Base-by-base conservation (phyloP, 441 rosid genomes). In the Manihot esculenta region DNA sequence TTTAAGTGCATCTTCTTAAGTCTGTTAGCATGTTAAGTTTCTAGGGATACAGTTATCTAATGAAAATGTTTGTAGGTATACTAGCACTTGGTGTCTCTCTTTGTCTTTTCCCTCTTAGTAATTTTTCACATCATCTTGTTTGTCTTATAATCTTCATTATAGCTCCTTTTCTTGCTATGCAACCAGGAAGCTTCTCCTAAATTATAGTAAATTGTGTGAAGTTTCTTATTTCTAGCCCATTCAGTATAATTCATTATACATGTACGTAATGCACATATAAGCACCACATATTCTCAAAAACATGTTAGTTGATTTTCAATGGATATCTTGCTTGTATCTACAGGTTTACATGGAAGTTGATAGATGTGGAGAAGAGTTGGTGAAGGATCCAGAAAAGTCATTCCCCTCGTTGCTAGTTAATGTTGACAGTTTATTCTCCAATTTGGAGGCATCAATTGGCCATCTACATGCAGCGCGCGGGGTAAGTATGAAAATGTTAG, bases 261-360 rank as follows among this genome's bases (percentile, higher is more conserved):
- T 62, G 23, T 51, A 38, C 51, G 14, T 63, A 33, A 18, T 33
- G 15, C 20, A 44, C 11, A 15, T 56, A 44, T 44, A 30, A 48
- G 54, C 24, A 21, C 33, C 21, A 26, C 42, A 59, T 50, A 5
- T 63, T 61, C 62, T 30, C 18, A 12, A 50, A 21, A 15, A 35
- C 38, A 38, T 26, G n/a, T 41, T 33, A 63, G 48, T 56, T 23
- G 59, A 54, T 26, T 45, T 62, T 54, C 45, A 33, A 50, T 65
- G 15, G 10, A 60, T 68, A 70, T 12, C 58, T 72, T 69, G 23
- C 55, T 82, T 65, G 74, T 74, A 62, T 57, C 51, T 74, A 23
- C 76, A 94, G 99, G 80, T 94, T 76, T 90, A 90, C 74, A 61
- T 86, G 72, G 96, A 92, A 76, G 84, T 92, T 75, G 90, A 89